Percentiles rank a stretch among this genome's conserved stretches.
These are phyloP conservation scores for Pythium pectinolyticum DNA, from an alignment of 352 stramenopile genomes.

Conservation along the genomic window DNA sequence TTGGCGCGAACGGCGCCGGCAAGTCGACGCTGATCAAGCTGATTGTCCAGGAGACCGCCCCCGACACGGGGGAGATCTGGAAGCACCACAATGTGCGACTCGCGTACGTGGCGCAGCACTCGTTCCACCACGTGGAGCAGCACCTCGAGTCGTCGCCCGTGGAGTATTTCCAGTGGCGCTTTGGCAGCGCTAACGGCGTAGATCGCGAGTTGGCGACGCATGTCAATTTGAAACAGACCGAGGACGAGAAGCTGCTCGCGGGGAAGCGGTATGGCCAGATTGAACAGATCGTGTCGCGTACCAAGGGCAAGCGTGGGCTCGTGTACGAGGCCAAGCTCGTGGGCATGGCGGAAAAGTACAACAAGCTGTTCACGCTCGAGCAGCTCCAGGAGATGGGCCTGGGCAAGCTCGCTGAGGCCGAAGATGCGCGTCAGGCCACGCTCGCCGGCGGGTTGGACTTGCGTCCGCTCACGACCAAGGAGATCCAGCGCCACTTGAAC, in stretches of 20 bases:
- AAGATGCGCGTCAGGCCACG: conserved; percentile 67
- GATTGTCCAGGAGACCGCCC: conserved; percentile 78
- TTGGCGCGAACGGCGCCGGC: conserved; percentile 96
- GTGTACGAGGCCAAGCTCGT: conserved; percentile 92
- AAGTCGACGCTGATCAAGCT: conserved; percentile 99
- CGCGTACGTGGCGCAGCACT: conserved; percentile 96
- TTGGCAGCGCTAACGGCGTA: conserved; percentile 90
- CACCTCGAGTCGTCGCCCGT: conserved; percentile 94
- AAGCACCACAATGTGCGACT: conserved; percentile 92
- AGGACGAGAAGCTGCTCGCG: conserved; percentile 90
- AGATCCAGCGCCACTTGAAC: conserved; percentile 76
- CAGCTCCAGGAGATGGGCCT: conserved; percentile 68
- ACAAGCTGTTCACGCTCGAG: conserved; percentile 70
- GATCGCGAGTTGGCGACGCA: conserved; percentile 89
- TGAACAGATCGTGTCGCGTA: conserved; percentile 93
- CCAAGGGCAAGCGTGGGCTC: conserved; percentile 66
- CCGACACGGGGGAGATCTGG: conserved; percentile 69
- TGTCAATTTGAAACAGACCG: conserved; percentile 91
- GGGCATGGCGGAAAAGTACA: conserved; percentile 61
- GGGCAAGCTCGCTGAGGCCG: conserved; percentile 57
- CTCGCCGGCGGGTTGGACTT: conserved; percentile 55
- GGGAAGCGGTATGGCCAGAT: conserved; percentile 91
- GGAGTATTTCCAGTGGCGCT: conserved; percentile 98
- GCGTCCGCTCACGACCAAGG: conserved; percentile 62
- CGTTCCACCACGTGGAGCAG: conserved; percentile 96